Conservation (phyloP, 306 rosid species). For the Fagus crenata region DNA sequence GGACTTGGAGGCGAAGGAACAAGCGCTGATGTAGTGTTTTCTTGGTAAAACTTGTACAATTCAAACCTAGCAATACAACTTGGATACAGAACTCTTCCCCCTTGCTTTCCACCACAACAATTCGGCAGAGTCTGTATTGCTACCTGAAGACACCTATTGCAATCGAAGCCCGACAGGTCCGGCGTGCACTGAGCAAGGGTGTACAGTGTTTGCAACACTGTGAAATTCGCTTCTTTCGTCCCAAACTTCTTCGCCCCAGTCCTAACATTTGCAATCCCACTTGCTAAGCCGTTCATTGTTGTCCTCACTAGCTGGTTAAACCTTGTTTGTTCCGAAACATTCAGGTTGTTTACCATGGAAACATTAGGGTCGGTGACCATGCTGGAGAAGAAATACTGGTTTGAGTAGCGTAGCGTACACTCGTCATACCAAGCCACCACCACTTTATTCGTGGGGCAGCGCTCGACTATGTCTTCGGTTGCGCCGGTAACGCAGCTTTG, state of each 20-base stretch:
- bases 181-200: conserved; percentile 43
- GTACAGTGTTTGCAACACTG: conserved; percentile 17
- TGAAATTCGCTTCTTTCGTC: conserved; percentile 23
- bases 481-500: conserved; percentile 42
- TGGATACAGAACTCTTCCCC: conserved; percentile 4
- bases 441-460: conserved; percentile 30
- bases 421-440: conserved; percentile 53
- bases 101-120: conserved; percentile 17
- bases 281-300: conserved; percentile 24
- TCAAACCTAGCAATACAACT: conserved; percentile 25
- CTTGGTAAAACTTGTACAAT: background rate
- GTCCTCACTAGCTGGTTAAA: background rate
- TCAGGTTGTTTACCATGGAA: too few species aligned
- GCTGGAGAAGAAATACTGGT: conserved; percentile 30
- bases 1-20: background rate
- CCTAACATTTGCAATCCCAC: background rate
- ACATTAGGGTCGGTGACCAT: background rate
- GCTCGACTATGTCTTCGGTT: conserved; percentile 7
- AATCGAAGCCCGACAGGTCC: conserved; percentile 10
- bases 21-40: background rate
- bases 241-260: conserved; percentile 26
- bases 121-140: background rate
- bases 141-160: conserved; percentile 20
- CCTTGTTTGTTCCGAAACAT: background rate
- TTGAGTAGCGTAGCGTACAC: conserved; percentile 43